Conservation (phyloP, 169 alveolate genomes). For the Eimeria praecox region DNA sequence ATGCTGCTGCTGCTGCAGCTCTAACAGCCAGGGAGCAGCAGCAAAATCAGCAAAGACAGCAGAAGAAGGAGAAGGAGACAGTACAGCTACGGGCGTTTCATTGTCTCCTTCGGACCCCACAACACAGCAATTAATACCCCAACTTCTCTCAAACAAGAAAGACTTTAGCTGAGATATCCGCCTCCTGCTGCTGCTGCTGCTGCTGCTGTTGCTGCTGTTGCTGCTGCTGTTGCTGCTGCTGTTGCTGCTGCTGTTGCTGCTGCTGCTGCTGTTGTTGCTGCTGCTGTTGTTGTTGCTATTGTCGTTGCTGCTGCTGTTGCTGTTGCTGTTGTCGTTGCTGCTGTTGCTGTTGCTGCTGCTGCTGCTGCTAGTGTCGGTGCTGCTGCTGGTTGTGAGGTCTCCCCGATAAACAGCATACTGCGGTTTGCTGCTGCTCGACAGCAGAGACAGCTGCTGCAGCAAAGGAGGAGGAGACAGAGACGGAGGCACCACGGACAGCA, state of each 20-base stretch:
- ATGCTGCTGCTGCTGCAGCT: constrained; percentile 15
- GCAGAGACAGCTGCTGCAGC: constrained; percentile 55
- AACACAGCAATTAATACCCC: background rate
- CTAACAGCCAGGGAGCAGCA: constrained; percentile 11
- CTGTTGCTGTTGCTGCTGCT: too few species aligned
- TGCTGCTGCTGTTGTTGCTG: background rate
- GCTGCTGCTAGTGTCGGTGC: too few species aligned
- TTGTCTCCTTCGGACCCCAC: background rate
- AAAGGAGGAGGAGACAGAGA: background rate
- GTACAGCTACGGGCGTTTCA: background rate
- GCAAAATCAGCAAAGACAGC: background rate
- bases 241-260: background rate
- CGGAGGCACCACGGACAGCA: background rate
- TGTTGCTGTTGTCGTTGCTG: too few species aligned
- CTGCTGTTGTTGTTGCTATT: background rate
- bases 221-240: background rate
- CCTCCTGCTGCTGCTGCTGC: constrained; percentile 22
- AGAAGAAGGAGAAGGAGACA: background rate
- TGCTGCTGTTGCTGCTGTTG: background rate
- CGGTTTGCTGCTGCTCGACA: constrained; percentile 19
- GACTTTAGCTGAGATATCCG: background rate
- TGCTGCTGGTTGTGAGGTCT: too few species aligned
- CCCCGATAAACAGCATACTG: too few species aligned
- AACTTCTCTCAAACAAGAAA: background rate
- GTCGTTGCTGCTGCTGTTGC: constrained; percentile 21